Evolutionary conservation across 2,329 filamentous ascomycete species (phyloP).

Genomic region (Talaromyces marneffei): DNA sequence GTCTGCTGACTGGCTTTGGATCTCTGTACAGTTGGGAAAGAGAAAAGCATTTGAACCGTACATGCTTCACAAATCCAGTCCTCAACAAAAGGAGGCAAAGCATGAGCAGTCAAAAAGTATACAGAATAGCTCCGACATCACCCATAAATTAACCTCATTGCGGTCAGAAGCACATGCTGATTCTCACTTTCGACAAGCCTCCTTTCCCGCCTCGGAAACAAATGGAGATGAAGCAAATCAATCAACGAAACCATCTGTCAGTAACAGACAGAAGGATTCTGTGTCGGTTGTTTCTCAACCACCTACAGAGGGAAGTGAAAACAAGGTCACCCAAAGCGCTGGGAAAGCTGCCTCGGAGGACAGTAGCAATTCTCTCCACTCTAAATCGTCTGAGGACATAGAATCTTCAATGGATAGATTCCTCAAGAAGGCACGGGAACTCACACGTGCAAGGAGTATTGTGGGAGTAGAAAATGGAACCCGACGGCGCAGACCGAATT

Average conservation of each 20-base stretch:
- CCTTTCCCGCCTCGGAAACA: not conserved
- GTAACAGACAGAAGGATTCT: not conserved
- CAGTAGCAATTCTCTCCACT: slow-evolving; percentile 13
- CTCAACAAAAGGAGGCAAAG: not conserved
- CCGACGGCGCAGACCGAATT: slow-evolving; percentile 31
- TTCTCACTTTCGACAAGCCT: not conserved
- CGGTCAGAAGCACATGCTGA: not conserved
- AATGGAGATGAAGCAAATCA: not conserved
- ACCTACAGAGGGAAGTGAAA: not conserved
- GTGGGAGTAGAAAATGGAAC: slow-evolving; percentile 19
- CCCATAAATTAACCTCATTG: not conserved
- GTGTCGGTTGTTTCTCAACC: slow-evolving; percentile 1
- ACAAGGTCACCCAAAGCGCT: not conserved
- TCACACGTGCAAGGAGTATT: slow-evolving; percentile 24
- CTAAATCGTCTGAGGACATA: slow-evolving; percentile 22
- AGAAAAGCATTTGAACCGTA: slow-evolving; percentile 47
- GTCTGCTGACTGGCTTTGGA: slow-evolving; percentile 75
- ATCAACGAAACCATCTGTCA: not conserved
- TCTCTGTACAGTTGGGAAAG: slow-evolving; percentile 57
- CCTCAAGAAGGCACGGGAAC: slow-evolving; percentile 35
- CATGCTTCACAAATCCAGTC: slow-evolving; percentile 16
- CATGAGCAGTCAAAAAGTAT: not conserved
- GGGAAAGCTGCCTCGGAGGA: slow-evolving; percentile 17
- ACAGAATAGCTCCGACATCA: not conserved
- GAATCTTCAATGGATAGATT: slow-evolving; percentile 38